Evolutionary conservation across 305 asterid species (phyloP), one percentile per base, ranked within the genome.

Genomic region (Fraxinus dipetala): DNA sequence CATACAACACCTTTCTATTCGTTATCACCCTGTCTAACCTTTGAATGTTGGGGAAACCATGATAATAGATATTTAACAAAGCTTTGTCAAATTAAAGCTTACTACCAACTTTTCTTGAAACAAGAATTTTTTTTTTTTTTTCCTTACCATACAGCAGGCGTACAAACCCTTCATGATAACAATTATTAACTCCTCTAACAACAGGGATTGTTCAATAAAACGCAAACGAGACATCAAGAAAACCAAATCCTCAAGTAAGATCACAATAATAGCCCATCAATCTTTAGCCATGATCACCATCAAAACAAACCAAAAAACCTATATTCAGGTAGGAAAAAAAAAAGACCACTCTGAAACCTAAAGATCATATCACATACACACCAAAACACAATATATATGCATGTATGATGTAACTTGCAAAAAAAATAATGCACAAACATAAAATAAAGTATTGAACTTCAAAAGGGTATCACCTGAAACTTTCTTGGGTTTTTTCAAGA

Each of bases 271-370:
- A 67, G 1, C 74, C 74, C 74, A 13, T 67, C 36, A 67, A 28
- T 30, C 74, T 67, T 67, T 67, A 67, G 36, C 74, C 74, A 67
- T 28, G 74, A 67, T 28, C 74, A 67, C 74, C 74, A 30, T 28
- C 20, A 67, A 67, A 67, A 67, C 74, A 28, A 67, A 26, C 38
- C 74, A 4, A 26, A 26, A 67, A 26, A 26, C 6, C 73, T 8
- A 11, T 11, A 65, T 65, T 65, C 73, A 24, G 26, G 5, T 56
- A 18, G 65, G 1, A 14, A 45, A 22, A 63, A 20, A 26, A 63
- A 28, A 65, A 65, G n/a, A 24, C 14, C n/a, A 9, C 32, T 26
- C 74, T 4, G 22, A 67, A 67, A 28, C 34, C 74, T 3, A 28
- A 67, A 26, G 35, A 67, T 26, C 73, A 65, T 32, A 63, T 24